These are phyloP conservation scores for Neurospora sp. DNA, from an alignment of 495 filamentous ascomycete genomes.

Conservation along the genomic window DNA sequence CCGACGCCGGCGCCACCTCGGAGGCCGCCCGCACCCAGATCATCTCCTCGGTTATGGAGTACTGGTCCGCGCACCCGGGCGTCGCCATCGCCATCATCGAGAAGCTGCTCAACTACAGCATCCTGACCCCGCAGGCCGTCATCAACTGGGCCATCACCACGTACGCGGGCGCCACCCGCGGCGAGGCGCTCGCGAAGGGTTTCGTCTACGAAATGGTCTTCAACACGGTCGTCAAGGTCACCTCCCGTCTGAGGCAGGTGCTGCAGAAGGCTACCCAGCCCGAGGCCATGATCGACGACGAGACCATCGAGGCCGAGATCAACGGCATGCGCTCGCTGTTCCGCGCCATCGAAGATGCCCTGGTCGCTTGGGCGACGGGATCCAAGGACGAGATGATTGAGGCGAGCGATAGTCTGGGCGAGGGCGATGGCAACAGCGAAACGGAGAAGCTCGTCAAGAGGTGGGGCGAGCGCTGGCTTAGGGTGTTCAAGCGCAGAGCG, in stretches of 20 bases:
- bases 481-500: slow-evolving; percentile 70
- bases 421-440: slow-evolving; percentile 38
- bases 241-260: slow-evolving; percentile 77
- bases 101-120: slow-evolving; percentile 95
- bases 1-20: slow-evolving; percentile 64
- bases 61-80: slow-evolving; percentile 89
- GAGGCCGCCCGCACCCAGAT: slow-evolving; percentile 73
- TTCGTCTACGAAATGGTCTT: slow-evolving; percentile 84
- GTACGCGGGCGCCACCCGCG: slow-evolving; percentile 36
- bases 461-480: slow-evolving; percentile 80
- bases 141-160: slow-evolving; percentile 78
- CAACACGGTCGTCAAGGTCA: slow-evolving; percentile 85
- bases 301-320: slow-evolving; percentile 55
- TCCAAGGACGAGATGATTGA: slow-evolving; percentile 61
- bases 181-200: slow-evolving; percentile 56
- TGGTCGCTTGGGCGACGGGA: slow-evolving; percentile 62
- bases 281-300: slow-evolving; percentile 24
- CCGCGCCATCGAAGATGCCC: slow-evolving; percentile 65
- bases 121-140: slow-evolving; percentile 72
- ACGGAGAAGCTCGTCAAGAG: slow-evolving; percentile 57
- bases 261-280: slow-evolving; percentile 41
- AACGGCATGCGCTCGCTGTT: slow-evolving; percentile 70
- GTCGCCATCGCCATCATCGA: slow-evolving; percentile 90
- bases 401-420: slow-evolving; percentile 32
- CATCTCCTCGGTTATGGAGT: slow-evolving; percentile 77